Percentiles rank a stretch among this genome's conserved stretches.
Conservation (phyloP, 768 basidiomycete genomes). For the Agaricus sinodeliciosus region DNA sequence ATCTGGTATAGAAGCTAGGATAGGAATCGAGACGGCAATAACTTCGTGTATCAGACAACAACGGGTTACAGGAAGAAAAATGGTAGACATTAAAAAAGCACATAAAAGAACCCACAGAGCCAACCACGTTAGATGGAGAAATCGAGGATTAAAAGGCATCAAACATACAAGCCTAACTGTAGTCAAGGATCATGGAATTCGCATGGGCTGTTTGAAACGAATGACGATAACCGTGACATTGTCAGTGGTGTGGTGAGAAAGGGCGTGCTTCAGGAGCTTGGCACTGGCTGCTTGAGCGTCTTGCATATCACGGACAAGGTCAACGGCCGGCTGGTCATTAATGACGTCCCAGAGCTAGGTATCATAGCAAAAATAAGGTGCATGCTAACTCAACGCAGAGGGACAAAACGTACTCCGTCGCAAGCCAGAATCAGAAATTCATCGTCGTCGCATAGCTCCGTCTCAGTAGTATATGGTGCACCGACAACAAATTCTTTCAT, state of each 20-base stretch:
- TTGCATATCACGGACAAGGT: conserved; percentile 62
- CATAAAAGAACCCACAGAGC: background rate
- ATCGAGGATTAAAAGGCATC: background rate
- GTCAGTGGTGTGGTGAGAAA: conserved; percentile 86
- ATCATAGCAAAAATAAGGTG: conserved; percentile 11
- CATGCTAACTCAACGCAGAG: conserved; percentile 1
- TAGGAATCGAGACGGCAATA: background rate
- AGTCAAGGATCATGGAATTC: conserved; percentile 3
- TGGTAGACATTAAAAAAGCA: background rate
- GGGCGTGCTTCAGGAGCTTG: conserved; percentile 73
- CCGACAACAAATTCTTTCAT: conserved; percentile 99
- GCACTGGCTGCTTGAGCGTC: conserved; percentile 83
- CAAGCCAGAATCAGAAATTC: conserved; percentile 95
- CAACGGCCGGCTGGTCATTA: conserved; percentile 85
- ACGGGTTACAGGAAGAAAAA: background rate
- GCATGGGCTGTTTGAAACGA: conserved; percentile 52
- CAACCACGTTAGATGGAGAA: background rate
- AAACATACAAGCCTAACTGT: background rate
- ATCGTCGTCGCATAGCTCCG: conserved; percentile 82
- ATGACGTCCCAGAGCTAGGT: conserved; percentile 92
- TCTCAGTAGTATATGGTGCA: conserved; percentile 97
- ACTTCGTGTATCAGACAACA: background rate
- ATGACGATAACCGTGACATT: conserved; percentile 92
- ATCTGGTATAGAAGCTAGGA: background rate
- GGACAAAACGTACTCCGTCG: conserved; percentile 72